A percentile compares a stretch with the other conserved stretches of the same genome.
These are phyloP conservation scores for Psilocybe tampanensis DNA, from an alignment of 768 basidiomycete genomes.

Conservation along the genomic window DNA sequence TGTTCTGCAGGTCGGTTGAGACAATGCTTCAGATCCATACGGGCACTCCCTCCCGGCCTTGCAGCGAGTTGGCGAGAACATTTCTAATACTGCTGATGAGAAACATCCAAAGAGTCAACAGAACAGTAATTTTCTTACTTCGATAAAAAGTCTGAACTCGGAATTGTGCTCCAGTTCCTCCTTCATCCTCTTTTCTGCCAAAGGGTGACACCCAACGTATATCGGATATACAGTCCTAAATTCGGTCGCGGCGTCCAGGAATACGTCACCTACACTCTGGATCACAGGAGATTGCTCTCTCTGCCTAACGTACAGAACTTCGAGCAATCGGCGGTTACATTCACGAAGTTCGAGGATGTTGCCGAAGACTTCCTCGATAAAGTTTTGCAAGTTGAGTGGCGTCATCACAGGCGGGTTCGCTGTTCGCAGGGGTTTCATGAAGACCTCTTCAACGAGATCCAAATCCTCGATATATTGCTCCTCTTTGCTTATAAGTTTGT, in stretches of 20 bases:
- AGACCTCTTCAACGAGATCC: constrained; percentile 75
- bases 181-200: constrained; percentile 84
- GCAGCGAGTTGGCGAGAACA: constrained; percentile 45
- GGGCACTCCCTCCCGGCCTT: constrained; percentile 39
- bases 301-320: constrained; percentile 84
- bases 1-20: constrained; percentile 81
- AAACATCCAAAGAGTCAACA: background rate
- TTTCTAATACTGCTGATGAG: constrained; percentile 30
- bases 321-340: constrained; percentile 79
- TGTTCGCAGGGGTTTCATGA: constrained; percentile 48
- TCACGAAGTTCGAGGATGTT: constrained; percentile 86
- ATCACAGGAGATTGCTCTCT: constrained; percentile 85
- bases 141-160: constrained; percentile 82
- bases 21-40: constrained; percentile 75
- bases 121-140: constrained; percentile 51
- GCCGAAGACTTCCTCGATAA: constrained; percentile 86
- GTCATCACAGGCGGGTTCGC: constrained; percentile 49
- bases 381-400: constrained; percentile 67
- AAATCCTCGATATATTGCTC: constrained; percentile 90
- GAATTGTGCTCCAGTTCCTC: constrained; percentile 85
- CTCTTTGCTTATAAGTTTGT: constrained; percentile 88
- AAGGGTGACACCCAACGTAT: constrained; percentile 84
- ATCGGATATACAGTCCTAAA: constrained; percentile 84
- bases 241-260: constrained; percentile 83
- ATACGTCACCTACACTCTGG: constrained; percentile 84